Evolutionary conservation across 495 filamentous ascomycete genomes (phyloP), one percentile per base, ranked within the genome.

Genomic region (Aspergillus campestris): DNA sequence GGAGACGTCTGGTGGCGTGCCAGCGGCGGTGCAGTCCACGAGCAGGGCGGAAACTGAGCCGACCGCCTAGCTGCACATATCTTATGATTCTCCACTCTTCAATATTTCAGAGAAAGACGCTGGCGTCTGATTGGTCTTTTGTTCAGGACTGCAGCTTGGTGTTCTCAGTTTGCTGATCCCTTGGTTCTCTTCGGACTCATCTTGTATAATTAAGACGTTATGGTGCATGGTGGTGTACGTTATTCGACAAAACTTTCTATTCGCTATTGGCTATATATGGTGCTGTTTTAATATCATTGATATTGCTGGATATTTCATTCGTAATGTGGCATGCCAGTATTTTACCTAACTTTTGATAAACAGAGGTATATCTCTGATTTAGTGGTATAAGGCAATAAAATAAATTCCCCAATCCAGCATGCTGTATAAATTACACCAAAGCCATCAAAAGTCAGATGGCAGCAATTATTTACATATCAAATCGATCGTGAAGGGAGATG

Each of bases 1-100:
- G 86, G 86, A 10, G 88, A 95, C 68, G 80, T 94, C 5, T 98
- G 92, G 92, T 92, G 83, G 76, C 78, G 77, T 51, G 92, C 90
- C 7, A 88, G 82, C 48, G 92, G 92, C 3, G 83, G 71, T n/a
- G 66, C 72, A 27, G 73, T 67, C 7, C 73, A 84, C 31, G 64
- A 66, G 49, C 63, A 52, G 18, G 65, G 65, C n/a, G 40, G 32
- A 35, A 54, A 44, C 28, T 57, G 34, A 57, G 11, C 36, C 8
- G 5, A 28, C 12, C 27, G 18, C 30, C 31, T 30, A 28, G 30
- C 30, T 33, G 14, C 36, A 41, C 12, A 43, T 36, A 12, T 7
- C 41, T 37, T 31, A 29, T 51, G 31, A 41, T 58, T 63, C 57
- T 59, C 57, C 59, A 54, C 60, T 64, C 60, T 36, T 42, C 37